phyloP scores from a whole-genome alignment of 371 early-diverging fungal species.

The Actinomucor elegans region DNA sequence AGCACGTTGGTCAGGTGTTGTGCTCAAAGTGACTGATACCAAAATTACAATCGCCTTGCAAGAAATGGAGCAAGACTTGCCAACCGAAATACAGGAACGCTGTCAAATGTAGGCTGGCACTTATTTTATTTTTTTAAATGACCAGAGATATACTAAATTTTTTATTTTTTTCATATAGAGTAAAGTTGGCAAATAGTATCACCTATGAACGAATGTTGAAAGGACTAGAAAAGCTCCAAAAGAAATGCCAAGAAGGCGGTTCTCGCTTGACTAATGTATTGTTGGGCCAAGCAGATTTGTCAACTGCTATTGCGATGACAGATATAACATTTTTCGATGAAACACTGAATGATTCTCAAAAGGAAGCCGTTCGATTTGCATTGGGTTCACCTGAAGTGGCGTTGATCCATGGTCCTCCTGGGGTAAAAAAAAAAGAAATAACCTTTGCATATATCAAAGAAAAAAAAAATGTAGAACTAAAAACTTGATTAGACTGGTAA shows the following conservation, averaged over 20 bases:
- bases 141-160: too few relatives aligned
- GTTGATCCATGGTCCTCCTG: slow-evolving; percentile 89
- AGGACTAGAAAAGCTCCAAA: slow-evolving; percentile 36
- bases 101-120: slow-evolving; percentile 58
- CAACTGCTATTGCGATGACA: slow-evolving; percentile 12
- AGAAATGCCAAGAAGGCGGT: slow-evolving; percentile 10
- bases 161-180: slow-evolving; percentile 15
- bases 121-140: too few relatives aligned
- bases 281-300: slow-evolving; percentile 24
- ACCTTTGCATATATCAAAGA: too few relatives aligned
- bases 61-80: slow-evolving; percentile 57
- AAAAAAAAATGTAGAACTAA: too few relatives aligned
- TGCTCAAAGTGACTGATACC: slow-evolving; percentile 59
- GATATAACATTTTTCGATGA: slow-evolving; percentile 57
- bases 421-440: slow-evolving; percentile 33
- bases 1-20: slow-evolving; percentile 51
- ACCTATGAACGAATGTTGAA: slow-evolving; percentile 65
- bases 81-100: slow-evolving; percentile 65
- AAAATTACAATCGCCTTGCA: slow-evolving; percentile 66
- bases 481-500: slow-evolving; percentile 93
- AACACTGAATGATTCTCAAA: slow-evolving; percentile 76
- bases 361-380: slow-evolving; percentile 71
- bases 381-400: slow-evolving; percentile 68
- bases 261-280: slow-evolving; percentile 26
- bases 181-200: slow-evolving; percentile 77